Evolutionary conservation across 2,329 filamentous ascomycete species (phyloP).

Genomic region (Cladosporium sp.): DNA sequence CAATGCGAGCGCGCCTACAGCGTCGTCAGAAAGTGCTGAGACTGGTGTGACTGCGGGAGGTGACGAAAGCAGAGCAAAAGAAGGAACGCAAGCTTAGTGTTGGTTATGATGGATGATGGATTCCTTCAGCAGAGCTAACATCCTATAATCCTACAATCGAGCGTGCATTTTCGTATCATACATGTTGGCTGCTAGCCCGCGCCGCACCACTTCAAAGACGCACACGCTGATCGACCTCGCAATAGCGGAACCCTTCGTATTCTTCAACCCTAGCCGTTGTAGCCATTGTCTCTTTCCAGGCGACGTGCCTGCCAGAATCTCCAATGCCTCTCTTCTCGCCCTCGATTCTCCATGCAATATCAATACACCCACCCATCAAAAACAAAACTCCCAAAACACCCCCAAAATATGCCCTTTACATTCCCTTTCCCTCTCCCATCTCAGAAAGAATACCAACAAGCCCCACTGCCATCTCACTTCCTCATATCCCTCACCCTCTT

Average conservation of each 20-base stretch:
- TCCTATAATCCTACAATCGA: not conserved
- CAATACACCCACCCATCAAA: not conserved
- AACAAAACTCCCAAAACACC: not conserved
- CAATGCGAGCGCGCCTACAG: not conserved
- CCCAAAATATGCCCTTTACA: not conserved
- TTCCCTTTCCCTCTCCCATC: not conserved
- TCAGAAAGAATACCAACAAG: not conserved
- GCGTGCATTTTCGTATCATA: not conserved
- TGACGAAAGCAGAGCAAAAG: not conserved
- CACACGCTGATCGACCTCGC: not conserved
- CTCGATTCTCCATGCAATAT: not conserved
- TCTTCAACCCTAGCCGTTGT: not conserved
- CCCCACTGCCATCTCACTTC: conserved; percentile 2
- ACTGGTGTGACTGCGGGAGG: not conserved
- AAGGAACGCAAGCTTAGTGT: not conserved
- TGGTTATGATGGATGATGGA: not conserved
- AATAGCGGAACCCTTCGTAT: not conserved
- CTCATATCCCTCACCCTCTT: conserved; percentile 40
- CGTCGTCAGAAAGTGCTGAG: not conserved
- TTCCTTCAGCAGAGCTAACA: not conserved
- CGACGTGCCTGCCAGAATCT: not conserved
- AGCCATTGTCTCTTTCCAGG: not conserved
- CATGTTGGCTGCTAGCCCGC: not conserved
- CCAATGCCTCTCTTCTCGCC: not conserved
- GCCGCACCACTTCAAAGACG: not conserved